Percentiles rank a stretch among this genome's conserved stretches.
phyloP scores from a whole-genome alignment of 805 yeast species.

The Nakazawaea anatomiae region DNA sequence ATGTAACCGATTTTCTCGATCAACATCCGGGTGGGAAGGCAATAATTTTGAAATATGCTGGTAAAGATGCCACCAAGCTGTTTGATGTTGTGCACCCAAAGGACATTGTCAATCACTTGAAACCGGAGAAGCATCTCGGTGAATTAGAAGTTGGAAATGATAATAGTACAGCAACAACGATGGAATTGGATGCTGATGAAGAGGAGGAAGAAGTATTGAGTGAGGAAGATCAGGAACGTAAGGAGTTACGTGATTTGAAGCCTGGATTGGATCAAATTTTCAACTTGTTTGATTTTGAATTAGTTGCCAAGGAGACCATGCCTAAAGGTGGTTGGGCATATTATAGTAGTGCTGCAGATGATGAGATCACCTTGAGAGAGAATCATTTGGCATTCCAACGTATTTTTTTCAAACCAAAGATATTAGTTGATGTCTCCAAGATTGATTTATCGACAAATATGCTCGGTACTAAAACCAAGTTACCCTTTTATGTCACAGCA shows the following conservation, averaged over 20 bases:
- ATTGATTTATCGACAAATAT: slow-evolving; percentile 68
- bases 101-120: slow-evolving; percentile 11
- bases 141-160: slow-evolving; percentile 1
- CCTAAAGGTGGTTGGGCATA: slow-evolving; percentile 86
- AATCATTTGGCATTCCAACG: slow-evolving; percentile 88
- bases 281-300: slow-evolving; percentile 83
- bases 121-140: slow-evolving; percentile 10
- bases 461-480: slow-evolving; percentile 63
- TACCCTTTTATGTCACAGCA: slow-evolving; percentile 87
- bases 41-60: slow-evolving; percentile 40
- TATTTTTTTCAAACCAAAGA: slow-evolving; percentile 78
- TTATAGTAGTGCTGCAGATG: slow-evolving; percentile 88
- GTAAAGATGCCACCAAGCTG: slow-evolving; percentile 40
- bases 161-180: background rate
- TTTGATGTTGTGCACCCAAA: slow-evolving; percentile 11
- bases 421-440: slow-evolving; percentile 73
- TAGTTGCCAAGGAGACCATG: slow-evolving; percentile 74
- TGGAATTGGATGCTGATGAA: slow-evolving; percentile 19
- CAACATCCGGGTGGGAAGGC: slow-evolving; percentile 49
- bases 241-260: slow-evolving; percentile 34
- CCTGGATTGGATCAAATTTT: slow-evolving; percentile 69
- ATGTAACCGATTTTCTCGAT: slow-evolving; percentile 54
- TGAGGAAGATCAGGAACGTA: slow-evolving; percentile 30
- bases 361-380: slow-evolving; percentile 84
- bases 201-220: slow-evolving; percentile 25